Conservation (phyloP, 1,284 basidiomycete species). For the Pterulicium gracile region DNA sequence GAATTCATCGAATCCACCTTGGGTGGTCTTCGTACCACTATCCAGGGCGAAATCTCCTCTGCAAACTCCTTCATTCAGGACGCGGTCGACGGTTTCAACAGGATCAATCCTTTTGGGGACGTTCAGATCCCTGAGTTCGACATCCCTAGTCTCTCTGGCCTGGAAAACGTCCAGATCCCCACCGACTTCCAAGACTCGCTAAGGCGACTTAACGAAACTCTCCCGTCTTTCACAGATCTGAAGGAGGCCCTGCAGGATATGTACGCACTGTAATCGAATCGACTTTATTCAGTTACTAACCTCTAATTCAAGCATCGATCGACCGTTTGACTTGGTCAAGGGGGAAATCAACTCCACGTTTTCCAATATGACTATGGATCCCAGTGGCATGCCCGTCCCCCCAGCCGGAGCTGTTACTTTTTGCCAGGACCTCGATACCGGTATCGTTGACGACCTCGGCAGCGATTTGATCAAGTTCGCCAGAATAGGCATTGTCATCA, state of each 20-base stretch:
- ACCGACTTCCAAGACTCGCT: constrained; percentile 69
- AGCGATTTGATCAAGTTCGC: constrained; percentile 65
- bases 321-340: constrained; percentile 79
- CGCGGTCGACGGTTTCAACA: constrained; percentile 61
- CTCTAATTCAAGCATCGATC: constrained; percentile 49
- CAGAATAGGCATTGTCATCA: constrained; percentile 65
- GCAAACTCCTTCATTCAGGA: constrained; percentile 63
- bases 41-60: constrained; percentile 60
- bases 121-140: constrained; percentile 60
- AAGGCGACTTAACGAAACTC: constrained; percentile 62
- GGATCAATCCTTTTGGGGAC: constrained; percentile 55
- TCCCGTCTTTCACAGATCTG: constrained; percentile 75
- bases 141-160: constrained; percentile 58
- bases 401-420: constrained; percentile 52
- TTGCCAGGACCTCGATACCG: constrained; percentile 70
- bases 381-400: constrained; percentile 66
- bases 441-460: constrained; percentile 76
- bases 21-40: constrained; percentile 44
- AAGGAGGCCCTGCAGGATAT: constrained; percentile 63
- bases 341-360: constrained; percentile 83
- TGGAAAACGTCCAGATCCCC: constrained; percentile 78
- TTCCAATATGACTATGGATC: constrained; percentile 55
- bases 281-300: constrained; percentile 8
- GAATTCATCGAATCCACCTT: constrained; percentile 54
- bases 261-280: constrained; percentile 29